Percentiles rank a stretch among this genome's conserved stretches.
Conservation (phyloP, 1,284 basidiomycete genomes). For the Microbotryum scabiosae region DNA sequence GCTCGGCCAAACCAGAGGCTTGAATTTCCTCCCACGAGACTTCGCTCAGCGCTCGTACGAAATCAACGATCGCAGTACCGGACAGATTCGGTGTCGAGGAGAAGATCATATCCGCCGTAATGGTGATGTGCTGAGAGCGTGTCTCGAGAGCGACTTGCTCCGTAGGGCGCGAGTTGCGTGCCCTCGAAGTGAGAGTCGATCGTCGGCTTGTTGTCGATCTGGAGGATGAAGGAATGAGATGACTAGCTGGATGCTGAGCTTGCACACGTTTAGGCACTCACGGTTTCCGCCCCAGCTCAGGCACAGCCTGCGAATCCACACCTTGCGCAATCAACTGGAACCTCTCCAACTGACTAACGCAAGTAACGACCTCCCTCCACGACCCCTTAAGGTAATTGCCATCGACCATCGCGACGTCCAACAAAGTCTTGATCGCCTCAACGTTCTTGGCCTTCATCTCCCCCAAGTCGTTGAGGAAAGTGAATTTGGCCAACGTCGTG, state of each 20-base stretch:
- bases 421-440: conserved; percentile 87
- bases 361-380: conserved; percentile 92
- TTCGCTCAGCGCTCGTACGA: conserved; percentile 90
- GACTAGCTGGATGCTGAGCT: neutral
- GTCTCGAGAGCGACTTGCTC: conserved; percentile 96
- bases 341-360: conserved; percentile 91
- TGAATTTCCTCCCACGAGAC: conserved; percentile 99
- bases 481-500: conserved; percentile 94
- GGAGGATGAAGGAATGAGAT: neutral
- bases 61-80: conserved; percentile 94
- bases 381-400: conserved; percentile 87
- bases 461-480: conserved; percentile 87
- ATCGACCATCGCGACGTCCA: conserved; percentile 87
- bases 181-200: conserved; percentile 18
- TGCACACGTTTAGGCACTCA: conserved; percentile 40
- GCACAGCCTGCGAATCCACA: conserved; percentile 55
- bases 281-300: conserved; percentile 71
- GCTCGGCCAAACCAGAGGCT: conserved; percentile 75
- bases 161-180: conserved; percentile 50
- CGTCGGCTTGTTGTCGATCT: conserved; percentile 8
- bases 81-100: conserved; percentile 88
- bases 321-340: conserved; percentile 90
- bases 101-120: conserved; percentile 98
- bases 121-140: conserved; percentile 93
- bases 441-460: conserved; percentile 99